phyloP scores from a whole-genome alignment of 192 early-diverging fungal genomes.

The Diversispora eburnea region DNA sequence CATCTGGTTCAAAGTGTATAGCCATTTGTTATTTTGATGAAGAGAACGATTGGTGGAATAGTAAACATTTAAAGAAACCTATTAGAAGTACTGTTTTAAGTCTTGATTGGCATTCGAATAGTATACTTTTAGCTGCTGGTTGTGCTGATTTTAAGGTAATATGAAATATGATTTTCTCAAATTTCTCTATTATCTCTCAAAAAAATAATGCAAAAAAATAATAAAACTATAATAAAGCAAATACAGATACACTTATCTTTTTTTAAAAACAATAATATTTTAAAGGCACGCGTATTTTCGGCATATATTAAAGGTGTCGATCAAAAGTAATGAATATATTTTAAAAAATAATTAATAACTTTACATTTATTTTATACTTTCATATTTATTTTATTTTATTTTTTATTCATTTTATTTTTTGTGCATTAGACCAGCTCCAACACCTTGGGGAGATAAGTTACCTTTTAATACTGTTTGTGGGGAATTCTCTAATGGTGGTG shows the following conservation, averaged over 20 bases:
- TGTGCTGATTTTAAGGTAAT: constrained; percentile 73
- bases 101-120: constrained; percentile 97
- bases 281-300: constrained; percentile 86
- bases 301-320: constrained; percentile 95
- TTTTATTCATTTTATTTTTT: background rate
- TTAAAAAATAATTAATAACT: background rate
- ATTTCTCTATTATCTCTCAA: too few species aligned
- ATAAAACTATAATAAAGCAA: too few species aligned
- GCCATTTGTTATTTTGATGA: constrained; percentile 94
- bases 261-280: background rate
- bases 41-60: constrained; percentile 95
- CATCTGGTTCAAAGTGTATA: constrained; percentile 86
- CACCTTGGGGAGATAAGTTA: constrained; percentile 90
- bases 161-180: background rate
- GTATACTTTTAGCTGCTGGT: constrained; percentile 88
- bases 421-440: constrained; percentile 56
- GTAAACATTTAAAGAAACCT: constrained; percentile 93
- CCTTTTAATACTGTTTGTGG: constrained; percentile 91
- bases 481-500: constrained; percentile 68
- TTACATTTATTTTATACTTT: background rate
- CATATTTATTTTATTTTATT: background rate
- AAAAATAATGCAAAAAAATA: background rate
- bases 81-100: constrained; percentile 85
- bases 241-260: background rate
- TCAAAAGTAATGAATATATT: constrained; percentile 53